Conservation (phyloP, 2,329 filamentous ascomycete species). For the Aspergillus cejpii region DNA sequence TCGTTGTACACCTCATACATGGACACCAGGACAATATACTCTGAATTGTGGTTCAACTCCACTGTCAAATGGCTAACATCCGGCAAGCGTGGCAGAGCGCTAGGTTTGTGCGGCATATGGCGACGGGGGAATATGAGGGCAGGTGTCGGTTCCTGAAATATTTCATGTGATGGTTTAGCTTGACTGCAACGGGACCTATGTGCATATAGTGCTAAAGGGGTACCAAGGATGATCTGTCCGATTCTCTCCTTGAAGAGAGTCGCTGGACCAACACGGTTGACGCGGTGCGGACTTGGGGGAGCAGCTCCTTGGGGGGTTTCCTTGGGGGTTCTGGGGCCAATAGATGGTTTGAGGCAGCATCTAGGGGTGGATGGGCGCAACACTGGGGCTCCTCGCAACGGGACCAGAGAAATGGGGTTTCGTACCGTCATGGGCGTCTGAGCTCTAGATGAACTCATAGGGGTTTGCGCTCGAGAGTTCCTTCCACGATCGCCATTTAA, state of each 20-base stretch:
- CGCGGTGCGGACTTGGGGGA: slow-evolving; percentile 3
- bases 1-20: slow-evolving; percentile 99
- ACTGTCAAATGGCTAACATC: slow-evolving; percentile 66
- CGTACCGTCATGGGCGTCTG: slow-evolving; percentile 42
- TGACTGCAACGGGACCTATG: slow-evolving; percentile 25
- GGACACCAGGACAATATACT: slow-evolving; percentile 83
- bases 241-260: slow-evolving; percentile 8
- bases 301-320: neutral
- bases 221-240: slow-evolving; percentile 10
- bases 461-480: slow-evolving; percentile 61
- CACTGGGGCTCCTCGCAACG: slow-evolving; percentile 16
- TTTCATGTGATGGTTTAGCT: slow-evolving; percentile 35
- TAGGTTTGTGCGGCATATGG: slow-evolving; percentile 61
- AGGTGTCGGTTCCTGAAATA: slow-evolving; percentile 51
- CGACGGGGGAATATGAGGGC: slow-evolving; percentile 52
- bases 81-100: slow-evolving; percentile 65
- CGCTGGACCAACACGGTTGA: slow-evolving; percentile 4
- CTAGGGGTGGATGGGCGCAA: slow-evolving; percentile 15
- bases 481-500: slow-evolving; percentile 50
- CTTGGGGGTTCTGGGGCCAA: neutral
- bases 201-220: slow-evolving; percentile 19
- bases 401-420: slow-evolving; percentile 29
- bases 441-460: slow-evolving; percentile 51
- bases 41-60: slow-evolving; percentile 59
- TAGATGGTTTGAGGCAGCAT: slow-evolving; percentile 6